These are phyloP conservation scores for Rhynchospora breviuscula DNA, from an alignment of 176 grass and related monocot species.

Conservation along the genomic window DNA sequence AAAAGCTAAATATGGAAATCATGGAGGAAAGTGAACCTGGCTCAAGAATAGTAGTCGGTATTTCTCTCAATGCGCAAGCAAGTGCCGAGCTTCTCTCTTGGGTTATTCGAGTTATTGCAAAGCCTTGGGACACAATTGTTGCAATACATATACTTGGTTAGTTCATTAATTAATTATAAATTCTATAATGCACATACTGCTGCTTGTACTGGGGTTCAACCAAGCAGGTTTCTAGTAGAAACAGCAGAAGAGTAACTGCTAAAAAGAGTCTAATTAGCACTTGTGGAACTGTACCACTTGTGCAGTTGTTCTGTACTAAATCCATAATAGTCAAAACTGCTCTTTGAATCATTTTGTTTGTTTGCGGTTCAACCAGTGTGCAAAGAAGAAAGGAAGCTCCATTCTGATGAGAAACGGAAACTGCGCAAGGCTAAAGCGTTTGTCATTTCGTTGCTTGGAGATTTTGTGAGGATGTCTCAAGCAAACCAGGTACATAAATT, in stretches of 20 bases:
- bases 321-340: not conserved
- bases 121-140: constrained; percentile 64
- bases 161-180: not conserved
- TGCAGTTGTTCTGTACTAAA: not conserved
- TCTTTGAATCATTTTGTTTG: not conserved
- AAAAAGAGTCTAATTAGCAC: not conserved
- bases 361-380: constrained; percentile 13
- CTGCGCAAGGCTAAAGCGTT: constrained; percentile 74
- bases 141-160: constrained; percentile 81
- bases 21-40: constrained; percentile 48
- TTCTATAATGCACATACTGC: not conserved
- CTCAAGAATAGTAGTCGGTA: constrained; percentile 65
- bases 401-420: constrained; percentile 42
- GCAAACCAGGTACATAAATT: constrained; percentile 61
- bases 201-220: not conserved
- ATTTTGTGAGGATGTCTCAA: constrained; percentile 60
- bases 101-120: constrained; percentile 55
- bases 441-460: constrained; percentile 83
- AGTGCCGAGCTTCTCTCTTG: constrained; percentile 81
- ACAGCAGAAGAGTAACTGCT: not conserved
- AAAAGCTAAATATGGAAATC: constrained; percentile 45
- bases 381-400: constrained; percentile 27
- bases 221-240: not conserved
- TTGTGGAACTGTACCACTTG: not conserved
- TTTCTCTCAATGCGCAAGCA: constrained; percentile 45